Conservation (phyloP, 768 basidiomycete species). For the Multifurca ochricompacta region DNA sequence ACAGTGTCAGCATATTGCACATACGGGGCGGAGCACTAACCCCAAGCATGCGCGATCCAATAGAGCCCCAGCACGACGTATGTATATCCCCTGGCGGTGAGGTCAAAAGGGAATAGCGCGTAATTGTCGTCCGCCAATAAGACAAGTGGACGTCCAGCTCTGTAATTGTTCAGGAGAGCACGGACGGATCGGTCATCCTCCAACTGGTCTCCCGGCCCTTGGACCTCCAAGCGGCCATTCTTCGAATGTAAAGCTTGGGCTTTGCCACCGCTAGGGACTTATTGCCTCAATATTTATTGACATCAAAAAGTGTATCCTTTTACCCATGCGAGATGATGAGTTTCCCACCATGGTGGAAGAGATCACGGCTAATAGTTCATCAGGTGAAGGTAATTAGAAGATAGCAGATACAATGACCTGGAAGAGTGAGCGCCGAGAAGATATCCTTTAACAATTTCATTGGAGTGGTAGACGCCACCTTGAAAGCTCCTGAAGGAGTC, state of each 20-base stretch:
- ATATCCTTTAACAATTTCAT: constrained; percentile 63
- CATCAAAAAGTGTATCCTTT: constrained; percentile 19
- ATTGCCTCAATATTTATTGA: not conserved
- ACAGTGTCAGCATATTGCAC: not conserved
- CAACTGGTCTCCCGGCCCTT: constrained; percentile 55
- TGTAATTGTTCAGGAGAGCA: constrained; percentile 54
- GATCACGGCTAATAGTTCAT: constrained; percentile 49
- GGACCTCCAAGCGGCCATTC: constrained; percentile 33
- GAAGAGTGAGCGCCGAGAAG: constrained; percentile 66
- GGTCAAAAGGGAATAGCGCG: constrained; percentile 61
- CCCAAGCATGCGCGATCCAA: constrained; percentile 63
- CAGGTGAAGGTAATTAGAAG: constrained; percentile 8
- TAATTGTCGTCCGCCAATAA: constrained; percentile 73
- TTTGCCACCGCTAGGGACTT: constrained; percentile 53
- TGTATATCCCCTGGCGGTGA: constrained; percentile 40
- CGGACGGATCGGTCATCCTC: constrained; percentile 64
- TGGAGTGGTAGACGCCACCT: constrained; percentile 63
- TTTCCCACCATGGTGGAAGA: constrained; percentile 54
- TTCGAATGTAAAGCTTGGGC: constrained; percentile 46
- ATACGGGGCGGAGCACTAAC: constrained; percentile 31
- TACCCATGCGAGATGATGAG: constrained; percentile 83
- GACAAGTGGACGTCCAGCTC: constrained; percentile 49
- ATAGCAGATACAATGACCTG: constrained; percentile 35
- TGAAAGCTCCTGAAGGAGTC: constrained; percentile 74
- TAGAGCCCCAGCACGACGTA: constrained; percentile 65